phyloP scores from a whole-genome alignment of 2,329 filamentous ascomycete genomes.

The Chaetothyriales sp. region DNA sequence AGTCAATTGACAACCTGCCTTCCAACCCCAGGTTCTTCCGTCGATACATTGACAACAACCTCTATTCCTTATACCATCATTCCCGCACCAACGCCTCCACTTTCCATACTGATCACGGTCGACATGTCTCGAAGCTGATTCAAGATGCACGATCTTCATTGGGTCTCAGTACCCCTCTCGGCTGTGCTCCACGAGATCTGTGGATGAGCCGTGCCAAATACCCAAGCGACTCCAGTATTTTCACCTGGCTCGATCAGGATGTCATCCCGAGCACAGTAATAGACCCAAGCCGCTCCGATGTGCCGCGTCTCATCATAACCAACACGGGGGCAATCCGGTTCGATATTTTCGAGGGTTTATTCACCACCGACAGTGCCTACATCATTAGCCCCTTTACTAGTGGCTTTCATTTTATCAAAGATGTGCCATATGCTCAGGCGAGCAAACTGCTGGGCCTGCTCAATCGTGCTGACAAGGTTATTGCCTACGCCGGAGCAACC shows the following conservation, averaged over 20 bases:
- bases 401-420: constrained; percentile 57
- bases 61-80: constrained; percentile 71
- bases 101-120: constrained; percentile 63
- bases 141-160: constrained; percentile 52
- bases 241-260: constrained; percentile 60
- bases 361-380: constrained; percentile 75
- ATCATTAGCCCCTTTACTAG: constrained; percentile 80
- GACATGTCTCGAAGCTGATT: constrained; percentile 57
- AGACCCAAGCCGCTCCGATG: constrained; percentile 41
- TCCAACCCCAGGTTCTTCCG: constrained; percentile 50
- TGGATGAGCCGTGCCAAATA: constrained; percentile 74
- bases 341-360: constrained; percentile 83
- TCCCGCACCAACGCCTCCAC: constrained; percentile 54
- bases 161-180: constrained; percentile 56
- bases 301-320: constrained; percentile 54
- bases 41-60: constrained; percentile 86
- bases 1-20: constrained; percentile 59
- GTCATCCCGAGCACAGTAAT: constrained; percentile 55
- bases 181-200: constrained; percentile 66
- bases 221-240: constrained; percentile 59
- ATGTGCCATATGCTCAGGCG: constrained; percentile 67
- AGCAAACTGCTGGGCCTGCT: constrained; percentile 48
- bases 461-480: constrained; percentile 41
- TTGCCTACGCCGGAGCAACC: constrained; percentile 26
- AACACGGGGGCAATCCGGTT: constrained; percentile 91